These are phyloP conservation scores for Aspergillus versicolor DNA, from an alignment of 2,329 filamentous ascomycete species.

Conservation along the genomic window DNA sequence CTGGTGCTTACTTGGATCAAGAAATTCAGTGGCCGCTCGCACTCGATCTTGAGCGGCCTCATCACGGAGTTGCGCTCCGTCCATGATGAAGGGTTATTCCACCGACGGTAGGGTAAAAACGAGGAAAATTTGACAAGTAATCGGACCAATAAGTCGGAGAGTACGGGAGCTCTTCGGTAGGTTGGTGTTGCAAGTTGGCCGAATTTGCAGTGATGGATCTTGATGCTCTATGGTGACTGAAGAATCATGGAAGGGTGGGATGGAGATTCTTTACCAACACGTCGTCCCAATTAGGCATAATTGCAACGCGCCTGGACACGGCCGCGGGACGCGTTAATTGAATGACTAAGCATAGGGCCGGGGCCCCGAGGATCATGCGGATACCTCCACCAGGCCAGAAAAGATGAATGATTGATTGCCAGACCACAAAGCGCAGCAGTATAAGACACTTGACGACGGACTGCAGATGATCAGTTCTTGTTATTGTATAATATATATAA, in stretches of 20 bases:
- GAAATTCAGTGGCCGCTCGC: slow-evolving; percentile 84
- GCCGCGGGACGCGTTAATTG: slow-evolving; percentile 8
- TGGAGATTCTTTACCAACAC: slow-evolving; percentile 25
- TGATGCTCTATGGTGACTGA: slow-evolving; percentile 1
- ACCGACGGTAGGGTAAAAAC: slow-evolving; percentile 10
- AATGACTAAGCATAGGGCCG: background rate
- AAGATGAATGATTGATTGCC: too few relatives aligned
- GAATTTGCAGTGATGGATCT: slow-evolving; percentile 16
- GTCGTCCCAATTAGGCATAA: slow-evolving; percentile 34
- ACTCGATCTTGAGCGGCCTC: slow-evolving; percentile 81
- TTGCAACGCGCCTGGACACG: slow-evolving; percentile 30
- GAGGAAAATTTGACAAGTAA: slow-evolving; percentile 8
- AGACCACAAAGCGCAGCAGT: background rate
- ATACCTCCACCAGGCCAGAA: too few relatives aligned
- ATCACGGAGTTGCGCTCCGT: slow-evolving; percentile 74
- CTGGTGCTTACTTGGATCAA: slow-evolving; percentile 74
- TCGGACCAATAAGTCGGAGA: slow-evolving; percentile 13
- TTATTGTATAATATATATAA: background rate
- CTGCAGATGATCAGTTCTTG: background rate
- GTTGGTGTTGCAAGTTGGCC: background rate
- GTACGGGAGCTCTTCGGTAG: background rate
- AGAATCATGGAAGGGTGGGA: slow-evolving; percentile 18
- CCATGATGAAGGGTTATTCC: slow-evolving; percentile 54
- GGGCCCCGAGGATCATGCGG: background rate
- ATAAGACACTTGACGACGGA: background rate